Evolutionary conservation across 805 yeast species (phyloP), one percentile per base, ranked within the genome.

Genomic region (Barnettozyma sp.): DNA sequence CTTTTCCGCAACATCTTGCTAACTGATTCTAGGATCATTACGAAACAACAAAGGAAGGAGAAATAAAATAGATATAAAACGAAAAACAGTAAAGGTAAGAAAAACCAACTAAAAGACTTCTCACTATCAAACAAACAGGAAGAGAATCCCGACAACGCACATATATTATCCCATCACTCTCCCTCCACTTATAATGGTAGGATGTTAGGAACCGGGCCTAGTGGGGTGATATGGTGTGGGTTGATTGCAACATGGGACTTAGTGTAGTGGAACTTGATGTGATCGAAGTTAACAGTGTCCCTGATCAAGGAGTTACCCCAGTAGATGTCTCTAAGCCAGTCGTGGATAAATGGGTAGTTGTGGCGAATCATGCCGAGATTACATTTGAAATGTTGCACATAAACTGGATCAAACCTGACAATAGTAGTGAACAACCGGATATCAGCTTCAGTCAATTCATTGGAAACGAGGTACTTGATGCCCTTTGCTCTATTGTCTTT

Each of bases 341-440:
- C 64, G 60, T 86, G 81, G 36, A 88, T 59, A 48, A 68, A 62
- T 16, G 97, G 97, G 57, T 76, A 90, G 44, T 85, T 83, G 28
- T 52, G 58, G 54, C 96, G 74, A 50, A 90, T 82, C 67, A 78
- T 81, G 32, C 78, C 78, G 42, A 86, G 59, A 59, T 90, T 90
- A 59, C 95, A 84, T 63, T 90, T 92, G 74, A 90, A 92, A 59
- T 90, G 97, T 60, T 88, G 95, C 36, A 82, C 90, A 55, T 90
- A 90, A 16, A 87, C 94, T 1, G 94, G 82, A 58, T 90, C 97
- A 52, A 90, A 90, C 50, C 98, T 75, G 29, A 86, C 68, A 40
- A 90, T 78, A 3, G 97, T 90, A 17, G 96, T 77, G 63, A 64
- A 90, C 33, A 90, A 71, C 45, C 97, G 71, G 39, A 90, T 68